phyloP scores from a whole-genome alignment of 352 stramenopile genomes.

The Pythium oligandrum region DNA sequence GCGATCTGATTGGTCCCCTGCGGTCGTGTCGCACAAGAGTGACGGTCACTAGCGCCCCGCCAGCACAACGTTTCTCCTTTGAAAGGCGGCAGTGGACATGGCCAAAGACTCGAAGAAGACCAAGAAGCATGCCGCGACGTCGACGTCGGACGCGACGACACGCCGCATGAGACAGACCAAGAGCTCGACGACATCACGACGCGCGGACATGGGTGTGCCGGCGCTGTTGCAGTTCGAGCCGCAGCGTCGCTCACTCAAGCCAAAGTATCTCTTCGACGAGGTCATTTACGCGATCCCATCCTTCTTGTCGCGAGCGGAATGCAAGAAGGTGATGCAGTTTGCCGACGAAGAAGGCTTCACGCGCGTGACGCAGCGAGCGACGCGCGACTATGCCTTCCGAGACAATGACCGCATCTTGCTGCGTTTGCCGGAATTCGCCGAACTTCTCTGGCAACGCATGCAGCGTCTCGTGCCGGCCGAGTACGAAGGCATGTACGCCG shows the following conservation, averaged over 20 bases:
- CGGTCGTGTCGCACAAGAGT: background rate
- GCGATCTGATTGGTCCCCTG: conserved; percentile 13
- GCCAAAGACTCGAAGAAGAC: conserved; percentile 12
- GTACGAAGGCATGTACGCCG: conserved; percentile 62
- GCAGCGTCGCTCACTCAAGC: conserved; percentile 25
- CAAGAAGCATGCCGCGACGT: background rate
- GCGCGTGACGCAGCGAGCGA: conserved; percentile 68
- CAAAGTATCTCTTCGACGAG: conserved; percentile 39
- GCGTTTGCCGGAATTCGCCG: conserved; percentile 54
- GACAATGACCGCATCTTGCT: conserved; percentile 75
- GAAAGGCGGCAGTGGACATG: background rate
- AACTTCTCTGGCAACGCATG: conserved; percentile 63
- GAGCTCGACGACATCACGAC: background rate
- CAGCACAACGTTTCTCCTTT: background rate
- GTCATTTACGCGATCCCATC: conserved; percentile 62
- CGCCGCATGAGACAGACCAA: background rate
- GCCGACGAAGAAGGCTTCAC: conserved; percentile 50
- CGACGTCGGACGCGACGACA: conserved; percentile 3
- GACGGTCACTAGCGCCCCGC: no score
- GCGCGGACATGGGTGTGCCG: conserved; percentile 14
- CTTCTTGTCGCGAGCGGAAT: conserved; percentile 63
- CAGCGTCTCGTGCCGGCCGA: conserved; percentile 40
- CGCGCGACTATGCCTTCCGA: conserved; percentile 57
- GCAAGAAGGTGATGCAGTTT: conserved; percentile 53
- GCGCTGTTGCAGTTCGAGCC: conserved; percentile 44